These are phyloP conservation scores for Annona cherimola DNA, from an alignment of 164 flowering plant genomes.

Conservation along the genomic window DNA sequence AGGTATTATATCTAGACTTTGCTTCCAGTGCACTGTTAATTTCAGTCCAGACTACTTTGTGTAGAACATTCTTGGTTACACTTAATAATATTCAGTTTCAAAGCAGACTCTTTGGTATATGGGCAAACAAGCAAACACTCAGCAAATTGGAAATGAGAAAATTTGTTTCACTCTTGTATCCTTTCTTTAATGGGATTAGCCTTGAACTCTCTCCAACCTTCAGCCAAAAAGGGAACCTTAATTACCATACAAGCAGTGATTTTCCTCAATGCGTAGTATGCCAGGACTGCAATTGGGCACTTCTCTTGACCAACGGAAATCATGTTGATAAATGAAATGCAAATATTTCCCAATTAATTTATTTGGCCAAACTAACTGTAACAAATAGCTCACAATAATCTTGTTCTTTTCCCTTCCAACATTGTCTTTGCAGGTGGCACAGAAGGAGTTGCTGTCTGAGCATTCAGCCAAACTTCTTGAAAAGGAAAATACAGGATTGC, in stretches of 20 bases:
- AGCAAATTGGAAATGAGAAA: not conserved
- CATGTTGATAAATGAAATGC: not conserved
- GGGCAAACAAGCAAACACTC: not conserved
- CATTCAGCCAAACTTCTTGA: constrained; percentile 67
- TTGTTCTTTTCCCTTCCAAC: not conserved
- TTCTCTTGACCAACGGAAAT: not conserved
- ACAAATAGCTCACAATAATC: not conserved
- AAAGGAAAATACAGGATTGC: constrained; percentile 88
- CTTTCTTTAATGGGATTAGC: not conserved
- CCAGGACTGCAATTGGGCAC: not conserved
- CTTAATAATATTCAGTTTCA: not conserved
- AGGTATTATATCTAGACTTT: not conserved
- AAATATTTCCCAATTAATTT: not conserved
- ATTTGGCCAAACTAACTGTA: not conserved
- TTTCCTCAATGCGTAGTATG: too few relatives aligned
- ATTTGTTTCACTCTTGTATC: not conserved
- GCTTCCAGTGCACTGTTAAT: not conserved
- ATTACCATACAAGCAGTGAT: not conserved
- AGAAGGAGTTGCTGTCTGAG: constrained; percentile 20
- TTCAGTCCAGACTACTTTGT: not conserved
- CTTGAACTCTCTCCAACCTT: not conserved
- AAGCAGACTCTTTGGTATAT: not conserved
- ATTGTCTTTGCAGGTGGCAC: constrained; percentile 17
- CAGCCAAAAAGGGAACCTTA: not conserved
- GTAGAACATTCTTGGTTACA: not conserved